Base-by-base conservation (phyloP, 805 yeast species). In the Myxozyma kluyveri region DNA sequence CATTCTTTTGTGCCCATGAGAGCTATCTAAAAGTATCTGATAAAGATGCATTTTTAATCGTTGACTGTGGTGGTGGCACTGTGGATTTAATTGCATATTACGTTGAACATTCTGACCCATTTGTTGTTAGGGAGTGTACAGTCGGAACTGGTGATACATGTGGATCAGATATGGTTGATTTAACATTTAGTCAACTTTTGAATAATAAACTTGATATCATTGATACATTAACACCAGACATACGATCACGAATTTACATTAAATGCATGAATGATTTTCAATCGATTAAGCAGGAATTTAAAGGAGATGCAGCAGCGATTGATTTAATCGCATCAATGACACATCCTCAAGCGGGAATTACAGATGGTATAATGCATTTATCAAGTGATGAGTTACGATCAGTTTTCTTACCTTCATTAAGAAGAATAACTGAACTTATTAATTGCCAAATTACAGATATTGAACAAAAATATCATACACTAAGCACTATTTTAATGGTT, bases 1-100 rank as follows among this genome's bases (percentile, higher is more conserved):
- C 60, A 3, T 39, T 54, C 3, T 56, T 35, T 23, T 56, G 60
- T 42, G 55, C 60, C 1, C 35, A 45, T 38, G 22, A 41, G n/a
- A 52, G 52, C 3, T 38, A 41, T 5, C 9, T 55, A 35, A 42
- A 48, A 18, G 29, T 54, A 3, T 24, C 31, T 19, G 27, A 7
- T 2, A 40, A 35, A 9, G 52, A 56, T 17, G 33, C 47, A 4
- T 54, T 56, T 32, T 24, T 56, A 19, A 43, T 54, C 22, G 60
- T 56, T 14, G 60, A 56, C 41, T 54, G 60, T 37, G 60, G 60
- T 23, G 60, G 60, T 24, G 60, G 60, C 3, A 54, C 59, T 9
- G 60, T 56, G 14, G 60, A 56, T 29, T 49, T 56, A 42, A 45
- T 56, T 29, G 60, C 60, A 17, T 56, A 56, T 26, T 54, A 56